A percentile compares a stretch with the other conserved stretches of the same genome.
phyloP scores from a whole-genome alignment of 345 rosid genomes.

The Sisymbrium irio region DNA sequence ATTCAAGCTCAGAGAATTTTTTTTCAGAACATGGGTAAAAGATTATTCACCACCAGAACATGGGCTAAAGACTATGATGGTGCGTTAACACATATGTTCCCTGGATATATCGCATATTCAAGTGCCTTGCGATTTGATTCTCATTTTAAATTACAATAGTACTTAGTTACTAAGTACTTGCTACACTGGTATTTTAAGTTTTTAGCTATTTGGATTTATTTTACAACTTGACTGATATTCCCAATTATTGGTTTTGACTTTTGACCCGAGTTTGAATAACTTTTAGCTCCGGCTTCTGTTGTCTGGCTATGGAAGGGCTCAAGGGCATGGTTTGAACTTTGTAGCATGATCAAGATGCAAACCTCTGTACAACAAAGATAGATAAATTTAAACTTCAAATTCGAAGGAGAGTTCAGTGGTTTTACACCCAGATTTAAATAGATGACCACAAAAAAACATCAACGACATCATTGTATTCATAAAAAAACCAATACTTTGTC shows the following conservation, averaged over 20 bases:
- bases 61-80: not conserved
- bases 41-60: too few relatives aligned
- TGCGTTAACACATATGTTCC: not conserved
- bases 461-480: too few relatives aligned
- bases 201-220: not conserved
- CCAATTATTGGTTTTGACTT: not conserved
- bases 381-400: too few relatives aligned
- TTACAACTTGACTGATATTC: not conserved
- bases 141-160: not conserved
- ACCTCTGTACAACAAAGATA: too few relatives aligned
- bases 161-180: too few relatives aligned
- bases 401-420: too few relatives aligned
- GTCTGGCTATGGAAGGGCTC: not conserved
- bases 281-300: not conserved
- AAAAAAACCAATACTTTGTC: too few relatives aligned
- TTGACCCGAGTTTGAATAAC: not conserved
- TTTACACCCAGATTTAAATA: not conserved
- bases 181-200: not conserved
- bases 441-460: not conserved
- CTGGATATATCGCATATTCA: not conserved
- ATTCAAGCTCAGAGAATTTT: not conserved
- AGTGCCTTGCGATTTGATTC: not conserved
- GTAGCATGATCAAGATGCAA: not conserved
- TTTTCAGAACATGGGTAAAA: not conserved
- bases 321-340: not conserved